Conservation (phyloP, 352 stramenopile genomes). For the Phytophthora uliginosa region DNA sequence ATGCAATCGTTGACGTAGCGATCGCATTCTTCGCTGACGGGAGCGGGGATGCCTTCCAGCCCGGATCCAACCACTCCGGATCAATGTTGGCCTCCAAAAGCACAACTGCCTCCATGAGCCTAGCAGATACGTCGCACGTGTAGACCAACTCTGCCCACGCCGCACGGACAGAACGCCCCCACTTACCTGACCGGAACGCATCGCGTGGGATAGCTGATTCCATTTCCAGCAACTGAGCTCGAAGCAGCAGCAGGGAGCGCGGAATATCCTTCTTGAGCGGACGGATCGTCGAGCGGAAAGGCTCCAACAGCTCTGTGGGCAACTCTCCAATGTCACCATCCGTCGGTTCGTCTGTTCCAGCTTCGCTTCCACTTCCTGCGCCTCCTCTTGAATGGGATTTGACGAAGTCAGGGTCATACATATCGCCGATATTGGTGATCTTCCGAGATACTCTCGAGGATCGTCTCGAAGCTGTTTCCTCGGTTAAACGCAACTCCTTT, state of each 20-base stretch:
- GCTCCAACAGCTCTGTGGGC: conserved; percentile 75
- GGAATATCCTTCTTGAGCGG: conserved; percentile 50
- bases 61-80: conserved; percentile 78
- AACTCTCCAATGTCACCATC: conserved; percentile 79
- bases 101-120: conserved; percentile 74
- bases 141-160: conserved; percentile 86
- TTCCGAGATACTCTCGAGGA: conserved; percentile 80
- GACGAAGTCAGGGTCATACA: conserved; percentile 79
- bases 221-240: conserved; percentile 74
- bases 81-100: conserved; percentile 84
- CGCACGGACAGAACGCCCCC: conserved; percentile 67
- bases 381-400: conserved; percentile 37
- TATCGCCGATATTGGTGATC: conserved; percentile 82
- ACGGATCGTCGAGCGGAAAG: conserved; percentile 61
- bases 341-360: conserved; percentile 55
- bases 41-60: conserved; percentile 77
- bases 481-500: conserved; percentile 31
- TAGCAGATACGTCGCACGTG: conserved; percentile 54
- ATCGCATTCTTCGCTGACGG: conserved; percentile 72
- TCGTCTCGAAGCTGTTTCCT: conserved; percentile 46
- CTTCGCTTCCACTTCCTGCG: conserved; percentile 21
- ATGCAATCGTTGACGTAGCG: conserved; percentile 72
- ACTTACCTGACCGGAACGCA: conserved; percentile 81
- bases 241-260: conserved; percentile 58
- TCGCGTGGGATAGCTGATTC: conserved; percentile 84